phyloP scores from a whole-genome alignment of 106 monocot genomes.

The Phalaenopsis equestris region DNA sequence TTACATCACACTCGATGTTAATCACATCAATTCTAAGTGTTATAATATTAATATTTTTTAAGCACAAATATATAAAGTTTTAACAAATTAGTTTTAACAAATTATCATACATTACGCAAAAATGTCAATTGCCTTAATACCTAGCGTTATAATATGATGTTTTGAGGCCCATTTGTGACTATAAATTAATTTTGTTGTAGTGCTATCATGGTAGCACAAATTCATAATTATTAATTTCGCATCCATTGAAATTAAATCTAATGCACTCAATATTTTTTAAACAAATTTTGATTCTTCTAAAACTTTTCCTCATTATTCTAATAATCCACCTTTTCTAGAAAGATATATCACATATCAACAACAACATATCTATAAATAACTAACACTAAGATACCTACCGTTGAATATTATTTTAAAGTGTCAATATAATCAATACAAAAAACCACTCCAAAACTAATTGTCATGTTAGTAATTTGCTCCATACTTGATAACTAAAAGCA shows the following conservation, averaged over 20 bases:
- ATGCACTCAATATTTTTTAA: background rate
- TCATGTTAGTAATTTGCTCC: background rate
- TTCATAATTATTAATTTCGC: background rate
- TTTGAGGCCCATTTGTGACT: no score
- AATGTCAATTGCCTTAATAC: no score
- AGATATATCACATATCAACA: background rate
- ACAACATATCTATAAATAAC: background rate
- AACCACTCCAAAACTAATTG: background rate
- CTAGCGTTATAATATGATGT: no score
- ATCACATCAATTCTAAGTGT: no score
- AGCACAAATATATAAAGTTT: no score
- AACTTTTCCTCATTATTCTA: background rate
- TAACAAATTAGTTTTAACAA: no score
- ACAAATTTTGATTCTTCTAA: background rate
- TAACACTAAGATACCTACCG: background rate
- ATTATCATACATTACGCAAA: no score
- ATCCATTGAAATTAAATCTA: background rate
- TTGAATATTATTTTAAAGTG: background rate
- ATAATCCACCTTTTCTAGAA: background rate
- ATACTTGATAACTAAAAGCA: no score
- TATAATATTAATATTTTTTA: no score
- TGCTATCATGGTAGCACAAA: background rate
- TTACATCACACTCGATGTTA: no score
- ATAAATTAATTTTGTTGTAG: no score
- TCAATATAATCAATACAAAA: background rate